Base-by-base conservation (phyloP, 331 rosid species). In the Quercus lobata region DNA sequence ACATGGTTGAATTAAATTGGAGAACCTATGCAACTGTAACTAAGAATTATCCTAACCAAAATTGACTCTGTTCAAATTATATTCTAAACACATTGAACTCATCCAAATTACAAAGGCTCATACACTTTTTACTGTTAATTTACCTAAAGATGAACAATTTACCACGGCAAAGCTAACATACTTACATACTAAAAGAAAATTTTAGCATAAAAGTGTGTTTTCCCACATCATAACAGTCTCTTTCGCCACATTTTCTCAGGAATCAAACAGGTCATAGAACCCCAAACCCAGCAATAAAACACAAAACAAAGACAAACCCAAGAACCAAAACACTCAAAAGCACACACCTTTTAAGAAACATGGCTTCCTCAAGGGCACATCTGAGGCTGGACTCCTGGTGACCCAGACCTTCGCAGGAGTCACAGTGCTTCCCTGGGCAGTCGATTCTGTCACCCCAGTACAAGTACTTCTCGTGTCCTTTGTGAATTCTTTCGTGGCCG, bases 321-420 rank as follows among this genome's bases (percentile, higher is more conserved):
- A 52, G 37, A 37, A 56, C 71, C 57, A 14, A 79, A 15, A 44
- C 17, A 58, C 46, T 25, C 14, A 3, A 8, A 3, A 8, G 62
- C 2, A 77, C 1, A 4, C 75, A 91, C 93, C 93, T 91, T 73
- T 77, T 54, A 58, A 91, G 95, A 54, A 84, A 87, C 84, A 89
- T 76, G 78, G 92, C 92, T 55, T 91, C 99, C 81, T 93, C 94
- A 3, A 91, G 92, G 60, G 97, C 99, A 53, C 99, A 89, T 75
- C 97, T 79, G 83, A 96, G 97, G 89, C 99, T 96, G 22, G 99
- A 93, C 73, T 96, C 98, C 79, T 91, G 97, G 83, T 96, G 98
- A 58, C 98, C 97, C 78, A 96, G 86, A 57, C 99, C 98, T 75
- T 89, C 98, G 25, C 93, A 91, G 27, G 94, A 82, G 1, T 85